Conservation (phyloP, 129 eudicot species). For the Ambrosia artemisiifolia region DNA sequence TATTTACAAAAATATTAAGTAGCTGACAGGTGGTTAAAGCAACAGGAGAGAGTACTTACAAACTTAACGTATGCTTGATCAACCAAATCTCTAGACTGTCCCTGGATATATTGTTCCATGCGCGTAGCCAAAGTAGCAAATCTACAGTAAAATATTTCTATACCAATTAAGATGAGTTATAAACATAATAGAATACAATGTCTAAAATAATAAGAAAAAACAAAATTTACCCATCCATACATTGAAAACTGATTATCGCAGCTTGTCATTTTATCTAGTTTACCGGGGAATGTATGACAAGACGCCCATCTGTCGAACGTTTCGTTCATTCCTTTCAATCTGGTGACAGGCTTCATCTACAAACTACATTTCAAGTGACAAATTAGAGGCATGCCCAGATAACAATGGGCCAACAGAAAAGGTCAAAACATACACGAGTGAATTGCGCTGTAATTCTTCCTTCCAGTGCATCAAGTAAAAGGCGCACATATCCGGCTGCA, state of each 20-base stretch:
- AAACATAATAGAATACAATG: slow-evolving; percentile 9
- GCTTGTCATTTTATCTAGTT: not conserved
- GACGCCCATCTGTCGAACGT: slow-evolving; percentile 84
- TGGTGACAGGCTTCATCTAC: slow-evolving; percentile 99
- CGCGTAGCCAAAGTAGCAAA: slow-evolving; percentile 93
- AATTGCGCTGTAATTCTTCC: slow-evolving; percentile 76
- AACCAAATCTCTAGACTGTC: slow-evolving; percentile 94
- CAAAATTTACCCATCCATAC: too few species aligned
- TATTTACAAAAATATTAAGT: not conserved
- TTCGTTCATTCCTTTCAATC: slow-evolving; percentile 88
- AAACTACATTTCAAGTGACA: slow-evolving; percentile 48
- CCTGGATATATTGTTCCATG: slow-evolving; percentile 97
- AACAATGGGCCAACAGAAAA: not conserved
- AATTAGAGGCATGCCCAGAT: not conserved
- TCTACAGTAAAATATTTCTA: slow-evolving; percentile 31
- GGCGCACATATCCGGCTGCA: slow-evolving; percentile 92
- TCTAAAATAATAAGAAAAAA: not conserved
- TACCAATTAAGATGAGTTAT: not conserved
- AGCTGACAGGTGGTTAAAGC: not conserved
- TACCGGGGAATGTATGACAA: slow-evolving; percentile 92
- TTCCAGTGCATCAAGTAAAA: slow-evolving; percentile 84
- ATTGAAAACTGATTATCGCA: not conserved
- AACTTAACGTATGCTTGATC: slow-evolving; percentile 91
- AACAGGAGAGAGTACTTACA: slow-evolving; percentile 46
- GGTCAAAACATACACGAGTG: slow-evolving; percentile 58